A percentile compares a stretch with the other conserved stretches of the same genome.
phyloP scores from a whole-genome alignment of 1,139 yeast genomes.

The Yamadazyma diddensiae region DNA sequence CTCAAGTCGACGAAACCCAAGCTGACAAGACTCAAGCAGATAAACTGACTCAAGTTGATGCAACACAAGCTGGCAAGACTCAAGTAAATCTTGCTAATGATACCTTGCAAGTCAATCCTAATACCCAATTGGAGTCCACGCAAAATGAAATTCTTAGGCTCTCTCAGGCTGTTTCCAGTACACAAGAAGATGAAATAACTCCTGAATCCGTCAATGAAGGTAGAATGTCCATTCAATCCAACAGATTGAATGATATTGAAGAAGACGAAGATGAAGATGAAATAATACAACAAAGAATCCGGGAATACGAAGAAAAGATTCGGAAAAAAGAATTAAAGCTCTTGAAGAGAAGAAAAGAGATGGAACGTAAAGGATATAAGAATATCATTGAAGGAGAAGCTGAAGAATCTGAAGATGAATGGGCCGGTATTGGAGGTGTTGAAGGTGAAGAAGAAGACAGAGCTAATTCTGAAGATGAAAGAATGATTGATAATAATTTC shows the following conservation, averaged over 20 bases:
- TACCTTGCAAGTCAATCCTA: conserved; percentile 5
- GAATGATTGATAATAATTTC: conserved; percentile 73
- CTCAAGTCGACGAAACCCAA: conserved; percentile 14
- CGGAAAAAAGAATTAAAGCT: conserved; percentile 37
- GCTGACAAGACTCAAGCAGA: conserved; percentile 3
- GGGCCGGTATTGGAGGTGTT: conserved; percentile 85
- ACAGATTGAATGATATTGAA: conserved; percentile 18
- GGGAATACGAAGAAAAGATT: conserved; percentile 36
- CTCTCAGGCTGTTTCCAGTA: background rate
- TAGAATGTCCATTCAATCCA: conserved; percentile 17
- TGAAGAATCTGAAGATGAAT: conserved; percentile 94
- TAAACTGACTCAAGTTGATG: background rate
- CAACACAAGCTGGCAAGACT: conserved; percentile 15
- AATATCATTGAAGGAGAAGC: conserved; percentile 81
- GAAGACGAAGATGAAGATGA: conserved; percentile 25
- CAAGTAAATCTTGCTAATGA: conserved; percentile 14
- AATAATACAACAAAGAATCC: conserved; percentile 27
- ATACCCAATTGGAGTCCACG: conserved; percentile 9
- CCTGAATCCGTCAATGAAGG: conserved; percentile 27
- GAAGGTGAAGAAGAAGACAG: conserved; percentile 68
- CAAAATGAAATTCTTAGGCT: background rate
- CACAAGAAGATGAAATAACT: conserved; percentile 24
- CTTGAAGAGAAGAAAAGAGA: conserved; percentile 42
- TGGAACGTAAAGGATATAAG: conserved; percentile 50
- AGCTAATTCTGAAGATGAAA: conserved; percentile 76